Evolutionary conservation across 1,284 basidiomycete species (phyloP).

Genomic region (Apiotrichum sp.): DNA sequence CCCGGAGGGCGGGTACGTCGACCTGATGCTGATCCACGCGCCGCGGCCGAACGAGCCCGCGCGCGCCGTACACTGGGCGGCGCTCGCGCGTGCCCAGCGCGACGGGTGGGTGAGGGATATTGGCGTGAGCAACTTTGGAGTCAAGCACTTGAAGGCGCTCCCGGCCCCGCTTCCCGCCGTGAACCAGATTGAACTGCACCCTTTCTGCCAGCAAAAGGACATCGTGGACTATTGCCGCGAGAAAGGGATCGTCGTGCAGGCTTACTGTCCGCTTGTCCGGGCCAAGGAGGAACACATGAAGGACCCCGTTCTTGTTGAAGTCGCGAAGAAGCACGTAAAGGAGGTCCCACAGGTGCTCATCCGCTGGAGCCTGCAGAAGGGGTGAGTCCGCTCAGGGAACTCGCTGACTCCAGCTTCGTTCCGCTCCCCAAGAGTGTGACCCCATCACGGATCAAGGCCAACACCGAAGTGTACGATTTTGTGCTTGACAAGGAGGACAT

Average conservation of each 20-base stretch:
- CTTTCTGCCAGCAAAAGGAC: constrained; percentile 70
- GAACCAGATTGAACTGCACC: constrained; percentile 69
- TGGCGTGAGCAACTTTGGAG: constrained; percentile 70
- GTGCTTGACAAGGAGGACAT: constrained; percentile 60
- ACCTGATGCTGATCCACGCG: constrained; percentile 67
- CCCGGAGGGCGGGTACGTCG: constrained; percentile 52
- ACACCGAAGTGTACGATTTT: constrained; percentile 66
- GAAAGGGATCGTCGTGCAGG: constrained; percentile 66
- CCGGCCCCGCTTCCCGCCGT: constrained; percentile 61
- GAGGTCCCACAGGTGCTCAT: constrained; percentile 66
- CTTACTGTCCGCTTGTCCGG: constrained; percentile 67
- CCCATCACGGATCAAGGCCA: constrained; percentile 60
- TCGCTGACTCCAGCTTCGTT: constrained; percentile 51
- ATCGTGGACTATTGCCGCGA: constrained; percentile 70
- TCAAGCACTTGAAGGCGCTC: constrained; percentile 74
- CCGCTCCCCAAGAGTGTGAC: constrained; percentile 72
- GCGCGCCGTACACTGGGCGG: constrained; percentile 34
- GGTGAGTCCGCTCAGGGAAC: constrained; percentile 49
- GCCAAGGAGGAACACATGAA: constrained; percentile 52
- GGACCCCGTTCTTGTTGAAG: constrained; percentile 52
- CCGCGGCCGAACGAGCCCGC: constrained; percentile 29
- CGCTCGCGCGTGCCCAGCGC: constrained; percentile 44
- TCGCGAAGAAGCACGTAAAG: constrained; percentile 61
- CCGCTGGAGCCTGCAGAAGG: constrained; percentile 76
- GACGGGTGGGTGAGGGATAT: constrained; percentile 64